A percentile compares a stretch with the other conserved stretches of the same genome.
Evolutionary conservation across 1,139 yeast species (phyloP).

Genomic region (Geotrichum cucujoidarum): DNA sequence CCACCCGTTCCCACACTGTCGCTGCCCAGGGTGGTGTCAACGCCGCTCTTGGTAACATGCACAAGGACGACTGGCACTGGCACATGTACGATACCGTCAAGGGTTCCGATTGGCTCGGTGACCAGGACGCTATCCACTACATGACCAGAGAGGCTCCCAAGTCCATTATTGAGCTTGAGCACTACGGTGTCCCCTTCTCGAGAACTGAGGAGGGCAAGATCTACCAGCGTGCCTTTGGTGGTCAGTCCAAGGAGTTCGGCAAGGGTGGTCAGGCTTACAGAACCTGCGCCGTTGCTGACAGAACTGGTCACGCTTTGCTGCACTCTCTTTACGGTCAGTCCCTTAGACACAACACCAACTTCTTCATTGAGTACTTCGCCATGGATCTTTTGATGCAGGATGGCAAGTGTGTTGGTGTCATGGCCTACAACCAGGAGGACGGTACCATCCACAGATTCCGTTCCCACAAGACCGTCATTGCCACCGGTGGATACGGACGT

Average conservation of each 20-base stretch:
- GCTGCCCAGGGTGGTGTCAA: slow-evolving; percentile 99
- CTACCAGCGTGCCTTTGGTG: slow-evolving; percentile 98
- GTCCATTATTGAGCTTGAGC: slow-evolving; percentile 93
- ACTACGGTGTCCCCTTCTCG: slow-evolving; percentile 96
- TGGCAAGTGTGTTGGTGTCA: slow-evolving; percentile 94
- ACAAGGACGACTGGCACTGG: slow-evolving; percentile 98
- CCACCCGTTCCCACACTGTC: slow-evolving; percentile 97
- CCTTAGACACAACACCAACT: slow-evolving; percentile 92
- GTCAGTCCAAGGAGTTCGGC: slow-evolving; percentile 92
- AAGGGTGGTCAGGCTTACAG: slow-evolving; percentile 99
- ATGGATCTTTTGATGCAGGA: slow-evolving; percentile 91
- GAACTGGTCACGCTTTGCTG: slow-evolving; percentile 96
- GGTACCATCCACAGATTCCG: slow-evolving; percentile 97
- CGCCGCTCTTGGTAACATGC: slow-evolving; percentile 96
- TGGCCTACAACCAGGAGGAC: slow-evolving; percentile 97
- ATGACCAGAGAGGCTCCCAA: slow-evolving; percentile 98
- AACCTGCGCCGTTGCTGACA: slow-evolving; percentile 98
- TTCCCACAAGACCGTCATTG: slow-evolving; percentile 92
- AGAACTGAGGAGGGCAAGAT: slow-evolving; percentile 96
- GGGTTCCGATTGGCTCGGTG: slow-evolving; percentile 99
- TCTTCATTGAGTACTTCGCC: slow-evolving; percentile 96
- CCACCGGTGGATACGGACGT: slow-evolving; percentile 99
- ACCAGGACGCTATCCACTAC: slow-evolving; percentile 97
- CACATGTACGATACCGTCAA: slow-evolving; percentile 99
- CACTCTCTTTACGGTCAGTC: slow-evolving; percentile 97